Base-by-base conservation (phyloP, 2,329 filamentous ascomycete species). In the Colletotrichum tabaci region DNA sequence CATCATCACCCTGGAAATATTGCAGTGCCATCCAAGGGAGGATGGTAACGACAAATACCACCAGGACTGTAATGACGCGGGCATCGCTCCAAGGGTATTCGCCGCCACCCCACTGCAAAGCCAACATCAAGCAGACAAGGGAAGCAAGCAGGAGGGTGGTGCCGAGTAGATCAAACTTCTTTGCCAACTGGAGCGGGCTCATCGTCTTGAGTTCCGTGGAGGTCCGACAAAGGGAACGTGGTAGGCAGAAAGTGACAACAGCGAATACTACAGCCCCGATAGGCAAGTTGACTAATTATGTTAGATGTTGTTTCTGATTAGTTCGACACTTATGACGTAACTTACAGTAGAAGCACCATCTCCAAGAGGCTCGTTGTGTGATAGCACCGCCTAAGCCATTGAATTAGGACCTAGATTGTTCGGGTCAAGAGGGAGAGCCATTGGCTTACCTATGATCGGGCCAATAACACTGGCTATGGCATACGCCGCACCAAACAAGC, bases 21-120 rank as follows among this genome's bases (percentile, higher is more conserved):
- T 88, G 86, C 13, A 82, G 67, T 18, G 58, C 74, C 26, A 78
- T 68, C 47, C 81, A 82, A 15, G 61, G 55, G 30, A 73, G 26
- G 40, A 80, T 75, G 15, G 79, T 73, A 3, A 79, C 68, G 18
- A 52, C 71, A 49, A 76, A 77, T 9, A 77, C 60, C 30, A 78
- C 74, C 38, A 81, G 73, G 13, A 79, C 74, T 13, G 70, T 76
- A 49, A 82, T 76, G 53, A 78, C 74, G 35, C 76, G 76, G 16
- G 72, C 75, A 21, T 74, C 70, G 9, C 67, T 73, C 81, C 74
- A 75, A 1, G 75, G n/a, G 55, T 81, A 78, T n/a, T 74, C 76
- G 21, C 68, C 74, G 18, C 80, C 81, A 52, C 81, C 81, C 83
- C 82, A 86, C 66, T 85, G 82, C 15, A 87, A 76, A 13, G 84